These are phyloP conservation scores for Theobroma grandiflorum DNA, from an alignment of 441 rosid genomes.

Conservation along the genomic window DNA sequence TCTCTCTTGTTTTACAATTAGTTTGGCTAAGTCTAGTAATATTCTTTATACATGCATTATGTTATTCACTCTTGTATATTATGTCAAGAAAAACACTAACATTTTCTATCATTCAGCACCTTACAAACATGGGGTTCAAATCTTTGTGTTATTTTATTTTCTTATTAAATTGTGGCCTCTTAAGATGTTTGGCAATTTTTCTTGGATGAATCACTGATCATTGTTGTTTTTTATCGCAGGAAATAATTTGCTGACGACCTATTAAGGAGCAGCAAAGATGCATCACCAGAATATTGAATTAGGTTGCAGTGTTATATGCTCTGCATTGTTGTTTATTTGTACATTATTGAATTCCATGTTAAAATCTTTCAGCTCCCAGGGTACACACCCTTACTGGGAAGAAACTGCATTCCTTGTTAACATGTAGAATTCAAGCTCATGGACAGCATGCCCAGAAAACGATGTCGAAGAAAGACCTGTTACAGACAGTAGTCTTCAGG, in stretches of 20 bases:
- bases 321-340: not conserved
- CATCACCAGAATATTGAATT: not conserved
- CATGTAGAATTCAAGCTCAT: conserved; percentile 17
- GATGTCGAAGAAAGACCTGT: not conserved
- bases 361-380: conserved; percentile 15
- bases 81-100: too few relatives aligned
- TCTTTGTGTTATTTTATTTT: too few relatives aligned
- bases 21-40: too few relatives aligned
- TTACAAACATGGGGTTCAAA: too few relatives aligned
- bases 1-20: too few relatives aligned
- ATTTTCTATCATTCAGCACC: too few relatives aligned
- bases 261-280: conserved; percentile 12
- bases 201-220: not conserved
- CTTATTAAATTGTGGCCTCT: not conserved
- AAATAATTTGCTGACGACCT: conserved; percentile 15
- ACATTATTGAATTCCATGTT: conserved; percentile 17
- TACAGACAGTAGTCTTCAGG: not conserved
- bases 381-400: conserved; percentile 8
- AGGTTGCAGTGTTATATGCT: conserved; percentile 13
- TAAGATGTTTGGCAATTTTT: not conserved
- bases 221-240: not conserved
- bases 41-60: too few relatives aligned
- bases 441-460: not conserved
- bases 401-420: conserved; percentile 10
- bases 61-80: too few relatives aligned